Conservation (phyloP, 1,284 basidiomycete species). For the Rhizopogon hawkerae region DNA sequence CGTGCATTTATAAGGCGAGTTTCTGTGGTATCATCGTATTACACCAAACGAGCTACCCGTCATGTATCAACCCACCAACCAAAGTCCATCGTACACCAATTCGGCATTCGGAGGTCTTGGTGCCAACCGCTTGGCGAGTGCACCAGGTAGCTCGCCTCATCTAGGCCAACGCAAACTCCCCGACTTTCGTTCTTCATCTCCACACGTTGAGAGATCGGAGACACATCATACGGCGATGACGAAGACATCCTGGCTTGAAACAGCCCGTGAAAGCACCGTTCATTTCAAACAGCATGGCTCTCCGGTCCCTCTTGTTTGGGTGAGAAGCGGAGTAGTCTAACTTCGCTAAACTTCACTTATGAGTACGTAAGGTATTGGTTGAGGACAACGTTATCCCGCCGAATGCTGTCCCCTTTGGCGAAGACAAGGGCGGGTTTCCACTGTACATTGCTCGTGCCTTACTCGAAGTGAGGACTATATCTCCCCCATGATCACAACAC, state of each 20-base stretch:
- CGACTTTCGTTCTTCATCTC: background rate
- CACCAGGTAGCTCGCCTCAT: background rate
- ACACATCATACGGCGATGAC: background rate
- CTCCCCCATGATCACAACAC: background rate
- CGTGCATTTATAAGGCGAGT: background rate
- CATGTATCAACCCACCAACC: background rate
- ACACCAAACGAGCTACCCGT: background rate
- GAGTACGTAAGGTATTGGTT: conserved; percentile 19
- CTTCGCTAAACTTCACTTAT: background rate
- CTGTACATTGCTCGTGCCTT: conserved; percentile 27
- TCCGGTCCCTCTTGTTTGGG: conserved; percentile 25
- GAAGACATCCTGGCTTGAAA: conserved; percentile 21
- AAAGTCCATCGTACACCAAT: background rate
- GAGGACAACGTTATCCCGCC: conserved; percentile 25
- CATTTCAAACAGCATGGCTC: conserved; percentile 25
- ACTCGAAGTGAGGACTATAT: conserved; percentile 14
- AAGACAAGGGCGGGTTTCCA: conserved; percentile 24
- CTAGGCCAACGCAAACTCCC: background rate
- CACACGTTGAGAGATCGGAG: background rate
- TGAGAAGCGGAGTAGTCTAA: conserved; percentile 1
- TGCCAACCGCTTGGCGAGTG: background rate
- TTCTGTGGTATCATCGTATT: background rate
- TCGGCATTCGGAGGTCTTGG: background rate
- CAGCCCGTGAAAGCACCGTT: conserved; percentile 23
- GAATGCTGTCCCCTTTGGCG: conserved; percentile 26